A percentile compares a stretch with the other conserved stretches of the same genome.
These are phyloP conservation scores for Sarocladiaceae sp. DNA, from an alignment of 2,329 filamentous ascomycete species.

Conservation along the genomic window DNA sequence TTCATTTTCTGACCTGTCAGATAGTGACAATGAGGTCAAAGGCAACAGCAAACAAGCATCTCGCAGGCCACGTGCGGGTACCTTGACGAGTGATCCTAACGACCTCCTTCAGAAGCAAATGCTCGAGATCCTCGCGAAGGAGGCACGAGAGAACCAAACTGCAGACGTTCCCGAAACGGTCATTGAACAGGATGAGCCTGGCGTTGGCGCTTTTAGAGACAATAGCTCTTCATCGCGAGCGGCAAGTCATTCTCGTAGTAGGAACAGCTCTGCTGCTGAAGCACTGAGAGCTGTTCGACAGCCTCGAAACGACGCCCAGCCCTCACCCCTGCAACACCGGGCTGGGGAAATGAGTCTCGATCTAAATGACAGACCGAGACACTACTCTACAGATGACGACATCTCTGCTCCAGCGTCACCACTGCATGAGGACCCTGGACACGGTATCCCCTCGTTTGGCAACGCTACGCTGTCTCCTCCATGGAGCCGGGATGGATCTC, in stretches of 20 bases:
- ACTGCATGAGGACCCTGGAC: constrained; percentile 29
- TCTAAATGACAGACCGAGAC: constrained; percentile 32
- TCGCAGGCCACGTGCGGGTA: constrained; percentile 32
- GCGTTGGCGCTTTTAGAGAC: background rate
- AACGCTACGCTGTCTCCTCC: constrained; percentile 53
- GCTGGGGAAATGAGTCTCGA: constrained; percentile 41
- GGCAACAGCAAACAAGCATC: constrained; percentile 26
- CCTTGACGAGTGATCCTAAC: constrained; percentile 40
- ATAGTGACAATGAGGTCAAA: constrained; percentile 42
- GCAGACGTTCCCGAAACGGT: constrained; percentile 25
- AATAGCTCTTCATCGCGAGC: constrained; percentile 22
- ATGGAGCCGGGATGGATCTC: constrained; percentile 57
- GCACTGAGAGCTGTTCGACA: background rate
- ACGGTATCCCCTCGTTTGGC: constrained; percentile 25
- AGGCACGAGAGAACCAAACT: constrained; percentile 39
- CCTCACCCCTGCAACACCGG: constrained; percentile 18
- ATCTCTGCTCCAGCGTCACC: constrained; percentile 46
- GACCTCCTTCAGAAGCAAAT: constrained; percentile 56
- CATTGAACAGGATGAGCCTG: constrained; percentile 19
- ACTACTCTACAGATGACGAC: constrained; percentile 37
- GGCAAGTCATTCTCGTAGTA: constrained; percentile 25
- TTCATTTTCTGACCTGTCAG: constrained; percentile 51
- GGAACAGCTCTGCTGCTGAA: constrained; percentile 32
- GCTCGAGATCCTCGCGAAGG: constrained; percentile 52
- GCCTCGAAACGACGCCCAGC: background rate